A percentile compares a stretch with the other conserved stretches of the same genome.
Conservation (phyloP, 768 basidiomycete genomes). For the Serendipita sp. region DNA sequence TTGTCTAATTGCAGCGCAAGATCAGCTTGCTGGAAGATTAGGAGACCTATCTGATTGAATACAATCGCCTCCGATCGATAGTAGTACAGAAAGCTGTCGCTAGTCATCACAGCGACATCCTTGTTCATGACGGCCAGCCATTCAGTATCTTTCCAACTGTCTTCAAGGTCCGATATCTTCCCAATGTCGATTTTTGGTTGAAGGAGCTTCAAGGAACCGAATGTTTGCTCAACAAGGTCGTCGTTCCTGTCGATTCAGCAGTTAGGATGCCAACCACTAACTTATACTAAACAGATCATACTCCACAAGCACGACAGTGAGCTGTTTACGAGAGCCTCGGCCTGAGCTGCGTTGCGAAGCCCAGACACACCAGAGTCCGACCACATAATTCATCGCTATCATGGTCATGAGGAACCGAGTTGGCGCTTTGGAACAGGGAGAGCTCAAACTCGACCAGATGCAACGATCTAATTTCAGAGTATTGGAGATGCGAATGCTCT, state of each 20-base stretch:
- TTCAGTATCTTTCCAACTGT: not conserved
- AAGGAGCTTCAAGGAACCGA: not conserved
- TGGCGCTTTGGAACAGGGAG: not conserved
- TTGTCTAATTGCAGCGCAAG: constrained; percentile 25
- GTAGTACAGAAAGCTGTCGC: constrained; percentile 28
- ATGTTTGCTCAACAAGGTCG: not conserved
- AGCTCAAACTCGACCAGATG: constrained; percentile 1
- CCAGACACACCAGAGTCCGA: not conserved
- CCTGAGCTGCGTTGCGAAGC: not conserved
- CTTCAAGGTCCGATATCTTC: not conserved
- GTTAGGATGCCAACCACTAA: not conserved
- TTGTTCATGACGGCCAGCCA: not conserved
- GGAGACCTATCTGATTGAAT: constrained; percentile 29
- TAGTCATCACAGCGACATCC: not conserved
- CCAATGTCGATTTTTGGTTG: not conserved
- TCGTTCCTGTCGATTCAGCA: not conserved
- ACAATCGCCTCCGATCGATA: constrained; percentile 24
- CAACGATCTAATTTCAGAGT: not conserved
- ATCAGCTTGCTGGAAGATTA: constrained; percentile 32
- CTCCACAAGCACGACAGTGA: not conserved
- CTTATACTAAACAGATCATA: not conserved
- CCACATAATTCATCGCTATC: not conserved
- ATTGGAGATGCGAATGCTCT: not conserved
- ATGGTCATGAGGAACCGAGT: not conserved
- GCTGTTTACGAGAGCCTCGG: not conserved